Percentiles rank a stretch among this genome's conserved stretches.
These are phyloP conservation scores for Spinacia oleracea DNA, from an alignment of 179 eudicot genomes.

Conservation along the genomic window DNA sequence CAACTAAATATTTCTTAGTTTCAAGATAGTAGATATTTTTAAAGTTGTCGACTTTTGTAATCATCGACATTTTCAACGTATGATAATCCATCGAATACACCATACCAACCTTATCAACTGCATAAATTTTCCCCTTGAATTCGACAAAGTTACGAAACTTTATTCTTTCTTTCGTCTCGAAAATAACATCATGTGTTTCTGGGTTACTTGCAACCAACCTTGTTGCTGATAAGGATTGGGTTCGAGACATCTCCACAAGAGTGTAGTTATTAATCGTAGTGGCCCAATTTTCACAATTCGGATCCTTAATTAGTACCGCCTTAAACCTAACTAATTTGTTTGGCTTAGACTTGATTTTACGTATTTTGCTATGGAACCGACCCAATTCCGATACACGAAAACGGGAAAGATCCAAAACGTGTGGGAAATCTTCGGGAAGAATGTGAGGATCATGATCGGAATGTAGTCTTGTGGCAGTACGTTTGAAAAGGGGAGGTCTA, in stretches of 20 bases:
- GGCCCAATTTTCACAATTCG: neutral
- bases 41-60: no score
- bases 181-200: neutral
- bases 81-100: neutral
- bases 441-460: no score
- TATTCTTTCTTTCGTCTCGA: neutral
- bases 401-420: neutral
- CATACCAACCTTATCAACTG: neutral
- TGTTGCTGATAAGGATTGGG: no score
- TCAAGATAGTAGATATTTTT: no score
- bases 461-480: no score
- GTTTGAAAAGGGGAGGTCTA: neutral
- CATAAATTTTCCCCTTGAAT: neutral
- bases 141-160: neutral
- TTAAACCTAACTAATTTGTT: neutral
- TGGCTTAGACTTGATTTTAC: no score
- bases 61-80: neutral
- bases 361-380: neutral
- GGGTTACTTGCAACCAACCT: neutral
- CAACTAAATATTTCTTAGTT: slow-evolving; percentile 18
- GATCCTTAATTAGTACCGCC: neutral
- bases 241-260: neutral
- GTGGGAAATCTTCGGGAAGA: neutral
- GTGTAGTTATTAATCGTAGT: neutral
- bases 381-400: neutral